Conservation (phyloP, 345 rosid species). For the Nasturtium officinale region DNA sequence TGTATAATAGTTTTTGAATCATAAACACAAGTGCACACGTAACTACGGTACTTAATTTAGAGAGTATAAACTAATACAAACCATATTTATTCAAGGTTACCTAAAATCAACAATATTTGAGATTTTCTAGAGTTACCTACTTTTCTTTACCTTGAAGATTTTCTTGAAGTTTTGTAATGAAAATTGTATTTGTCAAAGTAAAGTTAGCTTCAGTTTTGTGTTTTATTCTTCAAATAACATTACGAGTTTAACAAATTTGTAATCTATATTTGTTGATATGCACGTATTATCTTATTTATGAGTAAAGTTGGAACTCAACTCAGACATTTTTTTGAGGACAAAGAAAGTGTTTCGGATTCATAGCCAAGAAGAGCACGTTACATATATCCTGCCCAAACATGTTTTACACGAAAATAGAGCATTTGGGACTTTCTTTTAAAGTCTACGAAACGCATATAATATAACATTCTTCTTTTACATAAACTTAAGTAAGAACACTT, state of each 20-base stretch:
- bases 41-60: background rate
- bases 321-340: background rate
- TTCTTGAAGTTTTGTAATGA: background rate
- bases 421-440: slow-evolving; percentile 10
- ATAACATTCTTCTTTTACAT: slow-evolving; percentile 25
- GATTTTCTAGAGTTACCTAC: too few species aligned
- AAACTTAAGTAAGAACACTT: slow-evolving; percentile 4
- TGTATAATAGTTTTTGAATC: too few species aligned
- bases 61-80: background rate
- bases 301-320: background rate
- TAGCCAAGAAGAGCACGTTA: background rate
- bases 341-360: background rate
- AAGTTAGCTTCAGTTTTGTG: background rate
- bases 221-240: background rate
- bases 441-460: slow-evolving; percentile 11
- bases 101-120: too few species aligned
- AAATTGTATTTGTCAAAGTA: background rate
- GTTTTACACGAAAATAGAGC: slow-evolving; percentile 27
- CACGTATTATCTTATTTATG: background rate
- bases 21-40: background rate
- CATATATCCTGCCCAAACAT: slow-evolving; percentile 18
- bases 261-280: background rate
- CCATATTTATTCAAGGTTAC: too few species aligned
- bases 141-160: too few species aligned
- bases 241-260: background rate